Percentiles rank a stretch among this genome's conserved stretches.
Evolutionary conservation across 306 rosid genomes (phyloP).

Genomic region (Cicer judaicum): DNA sequence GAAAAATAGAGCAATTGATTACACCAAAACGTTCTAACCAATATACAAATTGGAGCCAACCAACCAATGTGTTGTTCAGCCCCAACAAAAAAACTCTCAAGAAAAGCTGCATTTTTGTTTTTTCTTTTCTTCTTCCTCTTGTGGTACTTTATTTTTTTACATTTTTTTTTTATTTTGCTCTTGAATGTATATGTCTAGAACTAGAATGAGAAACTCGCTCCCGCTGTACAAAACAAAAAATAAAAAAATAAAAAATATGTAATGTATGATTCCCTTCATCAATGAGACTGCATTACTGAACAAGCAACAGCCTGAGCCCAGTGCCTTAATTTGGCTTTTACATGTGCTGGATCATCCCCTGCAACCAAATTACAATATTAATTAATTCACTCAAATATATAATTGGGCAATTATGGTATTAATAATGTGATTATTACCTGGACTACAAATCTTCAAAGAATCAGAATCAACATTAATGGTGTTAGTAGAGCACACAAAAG

Average conservation of each 20-base stretch:
- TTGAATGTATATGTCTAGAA: not conserved
- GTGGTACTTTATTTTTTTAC: not conserved
- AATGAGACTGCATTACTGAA: constrained; percentile 77
- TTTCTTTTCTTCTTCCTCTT: not conserved
- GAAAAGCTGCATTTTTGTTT: constrained; percentile 9
- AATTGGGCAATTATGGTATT: too few relatives aligned
- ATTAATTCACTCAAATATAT: not conserved
- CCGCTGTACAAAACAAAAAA: constrained; percentile 53
- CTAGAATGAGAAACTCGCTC: constrained; percentile 24
- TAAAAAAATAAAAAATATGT: not conserved
- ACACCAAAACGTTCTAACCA: constrained; percentile 35
- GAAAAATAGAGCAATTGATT: constrained; percentile 12
- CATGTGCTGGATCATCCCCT: constrained; percentile 91
- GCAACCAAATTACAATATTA: constrained; percentile 1
- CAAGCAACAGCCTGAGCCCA: constrained; percentile 99
- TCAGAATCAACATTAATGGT: constrained; percentile 55
- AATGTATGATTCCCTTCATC: constrained; percentile 43
- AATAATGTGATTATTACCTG: constrained; percentile 53
- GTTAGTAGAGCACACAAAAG: constrained; percentile 53
- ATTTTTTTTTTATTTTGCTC: not conserved
- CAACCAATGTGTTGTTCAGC: constrained; percentile 19
- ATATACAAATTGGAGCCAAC: constrained; percentile 26
- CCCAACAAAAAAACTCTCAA: constrained; percentile 4
- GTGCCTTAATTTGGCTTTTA: constrained; percentile 82
- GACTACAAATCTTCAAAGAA: constrained; percentile 81